A percentile compares a stretch with the other conserved stretches of the same genome.
phyloP scores from a whole-genome alignment of 257 asterid genomes.

The Solanum piurae region DNA sequence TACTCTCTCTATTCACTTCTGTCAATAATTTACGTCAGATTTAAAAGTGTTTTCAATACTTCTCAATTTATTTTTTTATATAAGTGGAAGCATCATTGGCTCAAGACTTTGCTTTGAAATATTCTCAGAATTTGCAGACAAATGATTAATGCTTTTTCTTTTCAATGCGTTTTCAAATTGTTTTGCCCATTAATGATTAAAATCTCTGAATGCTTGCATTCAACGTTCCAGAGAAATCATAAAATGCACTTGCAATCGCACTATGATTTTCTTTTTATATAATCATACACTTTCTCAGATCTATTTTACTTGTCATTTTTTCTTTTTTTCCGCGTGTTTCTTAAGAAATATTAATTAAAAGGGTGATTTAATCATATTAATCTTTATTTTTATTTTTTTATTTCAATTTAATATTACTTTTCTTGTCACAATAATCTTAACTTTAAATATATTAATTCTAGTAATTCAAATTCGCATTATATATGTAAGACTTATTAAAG shows the following conservation, averaged over 20 bases:
- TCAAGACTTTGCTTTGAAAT: not conserved
- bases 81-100: not conserved
- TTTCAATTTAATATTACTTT: not conserved
- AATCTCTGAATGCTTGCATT: not conserved
- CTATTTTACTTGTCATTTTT: not conserved
- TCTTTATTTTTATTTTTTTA: not conserved
- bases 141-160: not conserved
- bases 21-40: too few species aligned
- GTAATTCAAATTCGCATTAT: not conserved
- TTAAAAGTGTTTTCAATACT: not conserved
- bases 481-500: not conserved
- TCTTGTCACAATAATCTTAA: not conserved
- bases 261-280: not conserved
- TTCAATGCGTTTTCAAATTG: not conserved
- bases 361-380: not conserved
- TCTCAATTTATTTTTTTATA: not conserved
- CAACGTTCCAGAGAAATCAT: not conserved
- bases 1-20: too few species aligned
- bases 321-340: fast-evolving
- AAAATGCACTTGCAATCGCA: not conserved
- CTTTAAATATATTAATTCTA: not conserved
- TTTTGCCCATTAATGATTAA: not conserved
- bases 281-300: not conserved
- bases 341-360: too few species aligned
- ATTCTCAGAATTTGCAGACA: not conserved